phyloP scores from a whole-genome alignment of 1,284 basidiomycete species.

The Vanrija sp. region DNA sequence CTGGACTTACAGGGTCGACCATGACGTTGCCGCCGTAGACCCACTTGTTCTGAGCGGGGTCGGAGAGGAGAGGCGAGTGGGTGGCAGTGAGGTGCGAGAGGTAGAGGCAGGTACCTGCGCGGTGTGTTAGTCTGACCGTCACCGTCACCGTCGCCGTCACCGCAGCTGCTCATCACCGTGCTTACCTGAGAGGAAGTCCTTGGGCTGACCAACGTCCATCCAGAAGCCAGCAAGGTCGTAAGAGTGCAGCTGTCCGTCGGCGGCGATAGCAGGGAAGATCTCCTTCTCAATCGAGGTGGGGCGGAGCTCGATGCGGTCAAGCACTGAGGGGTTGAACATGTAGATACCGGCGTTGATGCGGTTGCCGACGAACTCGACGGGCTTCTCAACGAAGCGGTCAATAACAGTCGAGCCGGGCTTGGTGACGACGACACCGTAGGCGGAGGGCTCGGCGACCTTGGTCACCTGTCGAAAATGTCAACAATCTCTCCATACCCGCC shows the following conservation, averaged over 20 bases:
- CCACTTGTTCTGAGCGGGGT: conserved; percentile 52
- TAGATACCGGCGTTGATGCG: conserved; percentile 58
- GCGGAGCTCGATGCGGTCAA: conserved; percentile 54
- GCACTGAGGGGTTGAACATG: conserved; percentile 55
- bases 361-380: conserved; percentile 56
- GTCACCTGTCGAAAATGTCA: conserved; percentile 39
- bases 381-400: conserved; percentile 57
- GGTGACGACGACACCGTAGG: conserved; percentile 56
- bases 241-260: conserved; percentile 53
- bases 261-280: conserved; percentile 54
- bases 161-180: too few species aligned
- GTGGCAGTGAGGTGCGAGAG: conserved; percentile 52
- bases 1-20: conserved; percentile 48
- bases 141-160: not conserved
- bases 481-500: conserved; percentile 47
- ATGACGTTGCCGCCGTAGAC: conserved; percentile 54
- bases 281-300: conserved; percentile 57
- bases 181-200: conserved; percentile 50
- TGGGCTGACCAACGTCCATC: conserved; percentile 58
- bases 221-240: conserved; percentile 56
- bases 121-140: not conserved
- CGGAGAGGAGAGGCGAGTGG: conserved; percentile 50
- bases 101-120: conserved; percentile 53
- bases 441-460: conserved; percentile 56
- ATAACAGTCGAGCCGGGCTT: conserved; percentile 52